A percentile compares a stretch with the other conserved stretches of the same genome.
These are phyloP conservation scores for Phtheirospermum japonicum DNA, from an alignment of 257 asterid genomes.

Conservation along the genomic window DNA sequence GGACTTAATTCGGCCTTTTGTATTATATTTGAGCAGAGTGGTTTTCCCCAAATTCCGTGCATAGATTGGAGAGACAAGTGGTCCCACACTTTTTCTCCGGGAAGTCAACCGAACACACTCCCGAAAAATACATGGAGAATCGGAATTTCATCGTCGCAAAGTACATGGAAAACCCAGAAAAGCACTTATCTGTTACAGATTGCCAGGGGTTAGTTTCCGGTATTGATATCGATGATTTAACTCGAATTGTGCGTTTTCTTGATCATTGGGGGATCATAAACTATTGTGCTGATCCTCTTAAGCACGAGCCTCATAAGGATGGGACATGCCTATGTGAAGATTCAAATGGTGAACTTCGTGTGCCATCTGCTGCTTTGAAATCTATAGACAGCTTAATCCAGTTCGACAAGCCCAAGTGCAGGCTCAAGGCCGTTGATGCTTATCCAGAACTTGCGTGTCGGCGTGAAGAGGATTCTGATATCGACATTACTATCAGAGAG, in stretches of 20 bases:
- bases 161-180: constrained; percentile 65
- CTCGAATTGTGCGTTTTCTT: constrained; percentile 65
- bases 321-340: constrained; percentile 48
- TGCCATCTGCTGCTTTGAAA: constrained; percentile 60
- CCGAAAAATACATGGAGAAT: constrained; percentile 63
- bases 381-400: constrained; percentile 64
- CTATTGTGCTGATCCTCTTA: constrained; percentile 52
- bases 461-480: constrained; percentile 42
- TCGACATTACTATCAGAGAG: constrained; percentile 53
- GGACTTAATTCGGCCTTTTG: constrained; percentile 2
- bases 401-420: constrained; percentile 69
- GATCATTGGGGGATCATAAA: constrained; percentile 79
- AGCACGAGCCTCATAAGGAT: constrained; percentile 36
- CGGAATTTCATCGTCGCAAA: constrained; percentile 63
- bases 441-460: constrained; percentile 51
- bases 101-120: constrained; percentile 57
- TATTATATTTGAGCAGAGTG: constrained; percentile 46
- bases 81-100: constrained; percentile 81
- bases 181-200: constrained; percentile 47
- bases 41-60: constrained; percentile 69
- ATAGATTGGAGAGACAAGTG: constrained; percentile 79
- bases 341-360: constrained; percentile 51
- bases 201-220: constrained; percentile 50
- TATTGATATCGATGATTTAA: constrained; percentile 47
- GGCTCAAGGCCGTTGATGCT: constrained; percentile 51